These are phyloP conservation scores for Kwoniella europaea DNA, from an alignment of 768 basidiomycete genomes.

Conservation along the genomic window DNA sequence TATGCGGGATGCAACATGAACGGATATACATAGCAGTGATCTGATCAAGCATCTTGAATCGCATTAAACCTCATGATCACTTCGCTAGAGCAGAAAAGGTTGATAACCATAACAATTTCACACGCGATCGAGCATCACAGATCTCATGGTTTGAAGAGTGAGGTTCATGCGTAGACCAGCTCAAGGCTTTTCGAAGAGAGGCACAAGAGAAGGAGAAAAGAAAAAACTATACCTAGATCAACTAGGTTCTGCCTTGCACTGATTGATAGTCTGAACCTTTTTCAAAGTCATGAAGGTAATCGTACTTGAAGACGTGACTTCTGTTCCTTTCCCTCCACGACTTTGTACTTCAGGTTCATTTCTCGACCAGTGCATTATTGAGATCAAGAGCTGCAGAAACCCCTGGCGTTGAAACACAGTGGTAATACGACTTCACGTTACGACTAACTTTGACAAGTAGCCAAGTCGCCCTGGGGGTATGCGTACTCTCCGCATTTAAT, in stretches of 20 bases:
- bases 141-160: neutral
- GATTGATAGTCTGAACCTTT: neutral
- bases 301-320: neutral
- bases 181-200: neutral
- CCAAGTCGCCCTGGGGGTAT: neutral
- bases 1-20: neutral
- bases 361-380: neutral
- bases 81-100: neutral
- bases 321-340: neutral
- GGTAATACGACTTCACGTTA: neutral
- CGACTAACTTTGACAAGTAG: neutral
- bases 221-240: neutral
- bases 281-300: neutral
- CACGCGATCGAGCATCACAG: neutral
- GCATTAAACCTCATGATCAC: neutral
- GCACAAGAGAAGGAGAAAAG: neutral
- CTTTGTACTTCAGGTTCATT: slow-evolving; percentile 1
- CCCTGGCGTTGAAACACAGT: neutral
- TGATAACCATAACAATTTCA: neutral
- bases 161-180: too few species aligned
- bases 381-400: neutral
- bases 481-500: neutral
- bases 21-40: neutral
- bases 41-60: too few species aligned
- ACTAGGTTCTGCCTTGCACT: neutral